A percentile compares a stretch with the other conserved stretches of the same genome.
Evolutionary conservation across 1,284 basidiomycete genomes (phyloP).

Genomic region (Polyporus tsugae): DNA sequence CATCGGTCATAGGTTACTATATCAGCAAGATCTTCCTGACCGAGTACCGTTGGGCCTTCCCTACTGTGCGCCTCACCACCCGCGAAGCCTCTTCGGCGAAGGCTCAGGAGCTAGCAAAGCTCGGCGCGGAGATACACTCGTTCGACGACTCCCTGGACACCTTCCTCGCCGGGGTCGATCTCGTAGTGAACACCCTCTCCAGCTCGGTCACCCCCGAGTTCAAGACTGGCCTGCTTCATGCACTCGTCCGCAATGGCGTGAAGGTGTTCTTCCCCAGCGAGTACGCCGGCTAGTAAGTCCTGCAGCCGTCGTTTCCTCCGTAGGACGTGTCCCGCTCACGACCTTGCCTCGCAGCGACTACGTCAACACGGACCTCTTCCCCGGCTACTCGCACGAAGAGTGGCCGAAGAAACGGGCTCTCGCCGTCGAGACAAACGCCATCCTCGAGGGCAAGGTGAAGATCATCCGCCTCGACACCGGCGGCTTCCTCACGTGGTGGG

Average conservation of each 20-base stretch:
- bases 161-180: conserved; percentile 35
- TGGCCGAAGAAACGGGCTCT: conserved; percentile 37
- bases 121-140: conserved; percentile 34
- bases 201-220: conserved; percentile 17
- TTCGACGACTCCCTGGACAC: conserved; percentile 27
- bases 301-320: not conserved
- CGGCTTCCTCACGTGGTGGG: conserved; percentile 35
- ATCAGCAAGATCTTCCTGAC: conserved; percentile 9
- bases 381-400: conserved; percentile 31
- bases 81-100: conserved; percentile 31
- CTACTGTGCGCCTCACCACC: conserved; percentile 11
- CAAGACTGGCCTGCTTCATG: conserved; percentile 31
- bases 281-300: conserved; percentile 35
- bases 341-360: conserved; percentile 32
- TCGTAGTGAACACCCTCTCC: conserved; percentile 33
- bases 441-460: conserved; percentile 31
- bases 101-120: conserved; percentile 30
- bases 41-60: conserved; percentile 11
- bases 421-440: conserved; percentile 23
- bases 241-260: conserved; percentile 31
- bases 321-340: not conserved
- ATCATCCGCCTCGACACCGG: conserved; percentile 36
- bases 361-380: conserved; percentile 35
- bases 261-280: conserved; percentile 41
- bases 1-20: not conserved